phyloP scores from a whole-genome alignment of 345 rosid genomes.

The Salix viminalis region DNA sequence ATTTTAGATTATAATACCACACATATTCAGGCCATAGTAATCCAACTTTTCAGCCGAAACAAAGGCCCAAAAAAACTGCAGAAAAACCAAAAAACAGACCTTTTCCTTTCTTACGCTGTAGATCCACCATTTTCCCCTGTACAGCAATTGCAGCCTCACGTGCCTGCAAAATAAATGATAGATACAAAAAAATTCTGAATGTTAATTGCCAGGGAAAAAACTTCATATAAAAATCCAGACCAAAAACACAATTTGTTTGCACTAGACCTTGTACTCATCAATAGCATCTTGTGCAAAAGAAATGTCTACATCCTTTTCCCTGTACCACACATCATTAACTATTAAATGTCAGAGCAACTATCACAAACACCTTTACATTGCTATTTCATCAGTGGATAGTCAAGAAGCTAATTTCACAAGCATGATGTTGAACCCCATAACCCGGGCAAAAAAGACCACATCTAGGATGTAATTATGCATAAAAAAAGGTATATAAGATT shows the following conservation, averaged over 20 bases:
- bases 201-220: not conserved
- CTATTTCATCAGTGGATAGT: not conserved
- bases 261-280: slow-evolving; percentile 82
- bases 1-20: no score
- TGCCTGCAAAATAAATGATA: slow-evolving; percentile 47
- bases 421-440: not conserved
- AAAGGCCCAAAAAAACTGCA: not conserved
- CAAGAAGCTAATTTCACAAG: slow-evolving; percentile 3
- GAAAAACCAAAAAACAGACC: slow-evolving; percentile 39
- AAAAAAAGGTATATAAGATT: not conserved
- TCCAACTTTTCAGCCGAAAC: not conserved
- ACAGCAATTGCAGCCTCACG: slow-evolving; percentile 86
- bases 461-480: not conserved
- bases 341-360: slow-evolving; percentile 1
- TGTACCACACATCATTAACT: slow-evolving; percentile 26
- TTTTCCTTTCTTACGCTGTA: slow-evolving; percentile 90
- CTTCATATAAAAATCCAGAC: not conserved
- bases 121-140: slow-evolving; percentile 89
- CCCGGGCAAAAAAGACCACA: not conserved
- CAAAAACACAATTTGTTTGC: slow-evolving; percentile 11
- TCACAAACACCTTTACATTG: not conserved
- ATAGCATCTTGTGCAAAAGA: slow-evolving; percentile 90
- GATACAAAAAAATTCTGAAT: not conserved
- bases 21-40: not conserved
- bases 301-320: slow-evolving; percentile 95